phyloP scores from a whole-genome alignment of 345 rosid genomes.

The Pelargonium nanum region DNA sequence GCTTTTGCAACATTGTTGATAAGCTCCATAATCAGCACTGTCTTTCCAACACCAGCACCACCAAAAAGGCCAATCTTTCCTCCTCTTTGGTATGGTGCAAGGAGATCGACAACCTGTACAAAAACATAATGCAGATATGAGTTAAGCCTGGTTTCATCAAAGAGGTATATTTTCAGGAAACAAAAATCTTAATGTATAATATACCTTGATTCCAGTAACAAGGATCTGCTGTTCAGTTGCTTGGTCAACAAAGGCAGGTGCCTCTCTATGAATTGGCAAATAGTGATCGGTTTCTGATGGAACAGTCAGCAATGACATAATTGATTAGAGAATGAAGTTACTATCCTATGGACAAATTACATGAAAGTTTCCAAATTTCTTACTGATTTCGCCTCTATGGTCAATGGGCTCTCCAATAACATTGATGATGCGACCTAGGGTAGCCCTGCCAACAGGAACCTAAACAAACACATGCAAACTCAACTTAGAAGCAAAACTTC shows the following conservation, averaged over 20 bases:
- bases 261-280: slow-evolving; percentile 94
- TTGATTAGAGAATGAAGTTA: background rate
- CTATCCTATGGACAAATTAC: background rate
- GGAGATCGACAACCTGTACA: slow-evolving; percentile 12
- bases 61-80: slow-evolving; percentile 19
- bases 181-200: no score
- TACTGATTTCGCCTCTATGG: slow-evolving; percentile 75
- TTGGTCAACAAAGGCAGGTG: slow-evolving; percentile 87
- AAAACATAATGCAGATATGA: background rate
- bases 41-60: slow-evolving; percentile 26
- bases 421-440: slow-evolving; percentile 94
- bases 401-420: slow-evolving; percentile 98
- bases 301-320: background rate
- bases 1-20: slow-evolving; percentile 21
- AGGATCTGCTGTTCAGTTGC: slow-evolving; percentile 93
- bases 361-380: slow-evolving; percentile 13
- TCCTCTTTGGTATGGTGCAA: slow-evolving; percentile 18
- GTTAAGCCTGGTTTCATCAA: background rate
- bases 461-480: slow-evolving; percentile 5
- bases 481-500: background rate
- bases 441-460: slow-evolving; percentile 96
- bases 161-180: background rate
- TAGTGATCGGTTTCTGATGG: slow-evolving; percentile 69
- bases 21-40: slow-evolving; percentile 21
- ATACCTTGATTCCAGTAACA: slow-evolving; percentile 96